phyloP scores from a whole-genome alignment of 768 basidiomycete species.

The Udeniomyces megalosporus region DNA sequence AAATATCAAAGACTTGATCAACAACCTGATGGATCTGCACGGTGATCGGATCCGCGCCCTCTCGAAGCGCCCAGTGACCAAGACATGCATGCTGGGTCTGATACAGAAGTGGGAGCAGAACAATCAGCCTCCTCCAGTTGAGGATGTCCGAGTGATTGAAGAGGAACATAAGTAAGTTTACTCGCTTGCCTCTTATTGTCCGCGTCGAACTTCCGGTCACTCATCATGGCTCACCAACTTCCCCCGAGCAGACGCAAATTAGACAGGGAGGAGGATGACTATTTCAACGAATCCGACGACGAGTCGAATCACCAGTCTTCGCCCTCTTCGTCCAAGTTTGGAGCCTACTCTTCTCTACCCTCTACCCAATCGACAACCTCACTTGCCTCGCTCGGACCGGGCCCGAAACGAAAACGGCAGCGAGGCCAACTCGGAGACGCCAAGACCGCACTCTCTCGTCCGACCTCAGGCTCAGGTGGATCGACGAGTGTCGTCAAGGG shows the following conservation, averaged over 20 bases:
- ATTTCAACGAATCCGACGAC: slow-evolving; percentile 80
- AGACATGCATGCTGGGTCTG: slow-evolving; percentile 27
- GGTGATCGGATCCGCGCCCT: slow-evolving; percentile 50
- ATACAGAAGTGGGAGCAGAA: slow-evolving; percentile 65
- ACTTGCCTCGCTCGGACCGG: slow-evolving; percentile 1
- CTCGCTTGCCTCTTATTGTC: not conserved
- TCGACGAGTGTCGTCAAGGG: not conserved
- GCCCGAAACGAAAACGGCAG: slow-evolving; percentile 21
- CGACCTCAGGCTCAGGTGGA: not conserved
- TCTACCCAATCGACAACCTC: not conserved
- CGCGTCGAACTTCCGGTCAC: not conserved
- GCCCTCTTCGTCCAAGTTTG: slow-evolving; percentile 17
- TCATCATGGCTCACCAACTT: too few relatives aligned
- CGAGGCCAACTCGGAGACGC: not conserved
- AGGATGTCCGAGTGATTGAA: slow-evolving; percentile 40
- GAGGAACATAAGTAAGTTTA: slow-evolving; percentile 29
- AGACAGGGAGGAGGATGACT: slow-evolving; percentile 61
- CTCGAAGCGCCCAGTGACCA: slow-evolving; percentile 49
- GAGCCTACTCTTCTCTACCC: not conserved
- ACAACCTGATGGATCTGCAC: slow-evolving; percentile 64
- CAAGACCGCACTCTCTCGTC: slow-evolving; percentile 22
- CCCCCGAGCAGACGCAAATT: slow-evolving; percentile 25
- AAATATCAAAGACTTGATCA: slow-evolving; percentile 71
- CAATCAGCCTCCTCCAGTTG: slow-evolving; percentile 40
- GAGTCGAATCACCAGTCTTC: slow-evolving; percentile 38